Evolutionary conservation across 140 eudicot species (phyloP).

Genomic region (Oenanthe javanica): DNA sequence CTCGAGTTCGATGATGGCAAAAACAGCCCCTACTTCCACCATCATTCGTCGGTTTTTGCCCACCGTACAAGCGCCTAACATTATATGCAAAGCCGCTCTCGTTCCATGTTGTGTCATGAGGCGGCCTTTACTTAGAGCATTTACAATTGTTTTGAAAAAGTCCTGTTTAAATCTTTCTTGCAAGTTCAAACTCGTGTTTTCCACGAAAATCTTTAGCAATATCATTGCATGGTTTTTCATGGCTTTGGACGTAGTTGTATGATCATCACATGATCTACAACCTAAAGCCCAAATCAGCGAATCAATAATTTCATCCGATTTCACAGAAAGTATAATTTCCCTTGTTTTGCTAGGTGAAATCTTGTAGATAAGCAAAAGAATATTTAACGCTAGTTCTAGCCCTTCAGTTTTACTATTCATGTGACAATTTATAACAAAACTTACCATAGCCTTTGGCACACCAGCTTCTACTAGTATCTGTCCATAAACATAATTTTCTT

Average conservation of each 20-base stretch:
- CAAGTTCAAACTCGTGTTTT: slow-evolving; percentile 23
- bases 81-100: slow-evolving; percentile 29
- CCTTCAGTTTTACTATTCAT: slow-evolving; percentile 10
- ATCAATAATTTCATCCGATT: slow-evolving; percentile 25
- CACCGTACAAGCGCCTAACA: slow-evolving; percentile 35
- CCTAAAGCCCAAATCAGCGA: slow-evolving; percentile 48
- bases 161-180: slow-evolving; percentile 33
- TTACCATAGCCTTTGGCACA: slow-evolving; percentile 28
- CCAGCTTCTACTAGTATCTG: slow-evolving; percentile 25
- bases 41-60: slow-evolving; percentile 49
- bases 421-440: slow-evolving; percentile 23
- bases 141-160: slow-evolving; percentile 30
- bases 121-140: slow-evolving; percentile 9
- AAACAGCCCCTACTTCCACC: slow-evolving; percentile 42
- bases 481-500: slow-evolving; percentile 7
- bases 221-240: slow-evolving; percentile 33
- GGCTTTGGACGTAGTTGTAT: slow-evolving; percentile 2
- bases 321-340: slow-evolving; percentile 1
- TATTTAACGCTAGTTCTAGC: slow-evolving; percentile 25
- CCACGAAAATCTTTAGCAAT: slow-evolving; percentile 25
- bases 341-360: slow-evolving; percentile 15
- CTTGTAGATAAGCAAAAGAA: slow-evolving; percentile 26
- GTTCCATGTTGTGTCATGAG: slow-evolving; percentile 10
- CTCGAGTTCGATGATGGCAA: slow-evolving; percentile 47
- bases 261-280: not conserved